Base-by-base conservation (phyloP, 2,329 filamentous ascomycete species). In the Karstenula rhodostoma region DNA sequence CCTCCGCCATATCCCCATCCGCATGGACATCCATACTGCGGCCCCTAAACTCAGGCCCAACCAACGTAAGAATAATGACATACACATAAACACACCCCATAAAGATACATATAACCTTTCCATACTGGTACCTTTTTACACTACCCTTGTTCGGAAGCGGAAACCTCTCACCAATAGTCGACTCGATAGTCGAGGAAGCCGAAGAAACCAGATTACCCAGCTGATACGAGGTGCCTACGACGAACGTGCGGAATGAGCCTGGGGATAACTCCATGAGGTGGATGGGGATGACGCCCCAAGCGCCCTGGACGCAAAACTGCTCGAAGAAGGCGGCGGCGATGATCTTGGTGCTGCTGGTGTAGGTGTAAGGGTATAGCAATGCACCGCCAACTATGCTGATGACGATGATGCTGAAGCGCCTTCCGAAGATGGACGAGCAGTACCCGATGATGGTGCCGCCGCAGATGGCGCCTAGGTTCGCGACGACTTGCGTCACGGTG, bases 21-120 rank as follows among this genome's bases (percentile, higher is more conserved):
- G 68, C 69, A 25, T 64, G 68, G 3, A 71, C 76, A 56, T 76
- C 70, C 42, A 78, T 74, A 25, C 68, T 61, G 49, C 68, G 62
- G 0, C 73, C 72, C 62, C 81, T 74, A 75, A 81, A 73, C 72
- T 85, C 83, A 0, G 83, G 83, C 5, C 90, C 90, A 3, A 91
- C 46, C 10, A 91, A 75, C 0, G 89, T 89, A 57, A 92, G 73
- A 2, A 89, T 9, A 61, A 89, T 87, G 5, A 84, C 80, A 72
- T 88, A 89, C 1, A 79, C 85, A 68, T 82, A 96, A 1, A 96
- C 92, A 67, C 90, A 93, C 0, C 85, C 93, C 90, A 97, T 93
- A 79, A 97, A 96, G 72, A 96, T 95, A 73, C 89, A 92, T 65
- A 96, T 94, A 10, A 96, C 92, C 68, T 89, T 89, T 42, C 92